A percentile compares a stretch with the other conserved stretches of the same genome.
These are phyloP conservation scores for Emydomyces testavorans DNA, from an alignment of 2,329 filamentous ascomycete genomes.

Conservation along the genomic window DNA sequence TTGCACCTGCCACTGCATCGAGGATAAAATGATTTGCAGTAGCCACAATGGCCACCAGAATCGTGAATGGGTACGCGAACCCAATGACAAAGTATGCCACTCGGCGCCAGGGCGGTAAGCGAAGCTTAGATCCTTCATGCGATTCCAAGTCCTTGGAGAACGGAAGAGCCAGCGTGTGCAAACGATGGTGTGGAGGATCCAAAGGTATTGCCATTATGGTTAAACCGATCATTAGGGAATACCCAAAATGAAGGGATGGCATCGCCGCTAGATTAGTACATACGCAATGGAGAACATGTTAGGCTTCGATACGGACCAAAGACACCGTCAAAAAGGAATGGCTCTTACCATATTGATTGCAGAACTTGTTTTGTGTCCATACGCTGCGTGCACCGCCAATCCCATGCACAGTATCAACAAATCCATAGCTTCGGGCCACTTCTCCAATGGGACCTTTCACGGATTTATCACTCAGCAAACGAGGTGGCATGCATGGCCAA, in stretches of 20 bases:
- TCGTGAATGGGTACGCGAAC: conserved; percentile 52
- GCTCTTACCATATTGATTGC: conserved; percentile 57
- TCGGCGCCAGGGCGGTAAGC: conserved; percentile 43
- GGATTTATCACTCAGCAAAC: conserved; percentile 42
- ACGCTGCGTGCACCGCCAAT: conserved; percentile 51
- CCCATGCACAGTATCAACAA: conserved; percentile 50
- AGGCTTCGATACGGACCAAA: conserved; percentile 9
- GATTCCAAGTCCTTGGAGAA: conserved; percentile 22
- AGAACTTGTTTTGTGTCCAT: conserved; percentile 62
- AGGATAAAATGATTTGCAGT: conserved; percentile 64
- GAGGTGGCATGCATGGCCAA: conserved; percentile 52
- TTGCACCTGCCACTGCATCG: conserved; percentile 56
- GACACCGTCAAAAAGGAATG: background rate
- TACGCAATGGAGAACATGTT: background rate
- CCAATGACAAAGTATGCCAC: conserved; percentile 42
- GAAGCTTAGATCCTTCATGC: conserved; percentile 17
- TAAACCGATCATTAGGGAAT: conserved; percentile 60
- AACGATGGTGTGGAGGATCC: conserved; percentile 41
- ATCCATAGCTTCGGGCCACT: conserved; percentile 49
- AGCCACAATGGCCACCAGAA: conserved; percentile 56
- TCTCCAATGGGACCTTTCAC: conserved; percentile 46
- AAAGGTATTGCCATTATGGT: conserved; percentile 57
- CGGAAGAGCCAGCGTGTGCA: conserved; percentile 25
- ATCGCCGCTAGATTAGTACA: conserved; percentile 47
- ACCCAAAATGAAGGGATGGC: conserved; percentile 65